These are phyloP conservation scores for Aspergillus spinulosporus DNA, from an alignment of 2,329 filamentous ascomycete genomes.

Conservation along the genomic window DNA sequence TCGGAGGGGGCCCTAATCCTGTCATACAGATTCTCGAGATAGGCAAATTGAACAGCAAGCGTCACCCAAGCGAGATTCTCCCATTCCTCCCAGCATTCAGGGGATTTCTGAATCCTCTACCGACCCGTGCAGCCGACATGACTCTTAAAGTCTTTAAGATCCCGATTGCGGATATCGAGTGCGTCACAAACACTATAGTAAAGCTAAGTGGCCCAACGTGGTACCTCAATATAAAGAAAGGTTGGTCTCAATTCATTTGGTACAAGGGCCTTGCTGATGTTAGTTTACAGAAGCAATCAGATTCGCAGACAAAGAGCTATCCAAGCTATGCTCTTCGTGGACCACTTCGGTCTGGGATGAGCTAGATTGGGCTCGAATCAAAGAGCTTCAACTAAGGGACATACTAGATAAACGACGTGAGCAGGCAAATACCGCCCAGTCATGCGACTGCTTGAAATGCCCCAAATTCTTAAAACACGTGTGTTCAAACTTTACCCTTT, in stretches of 20 bases:
- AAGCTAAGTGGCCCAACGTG: slow-evolving; percentile 52
- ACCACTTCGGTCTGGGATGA: slow-evolving; percentile 75
- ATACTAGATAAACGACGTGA: slow-evolving; percentile 70
- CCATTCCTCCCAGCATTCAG: slow-evolving; percentile 77
- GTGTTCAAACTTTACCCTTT: slow-evolving; percentile 42
- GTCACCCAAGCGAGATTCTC: slow-evolving; percentile 80
- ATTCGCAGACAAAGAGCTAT: slow-evolving; percentile 67
- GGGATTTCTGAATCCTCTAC: slow-evolving; percentile 65
- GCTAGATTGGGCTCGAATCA: slow-evolving; percentile 76
- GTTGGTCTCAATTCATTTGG: slow-evolving; percentile 28
- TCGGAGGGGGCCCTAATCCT: slow-evolving; percentile 65
- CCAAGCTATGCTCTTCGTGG: slow-evolving; percentile 72
- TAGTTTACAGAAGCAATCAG: slow-evolving; percentile 51
- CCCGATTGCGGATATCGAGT: slow-evolving; percentile 76
- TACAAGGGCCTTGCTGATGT: slow-evolving; percentile 13
- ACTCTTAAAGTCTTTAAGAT: slow-evolving; percentile 68
- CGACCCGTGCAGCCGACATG: slow-evolving; percentile 67
- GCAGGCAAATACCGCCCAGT: slow-evolving; percentile 63
- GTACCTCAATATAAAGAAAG: slow-evolving; percentile 53
- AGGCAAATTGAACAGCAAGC: slow-evolving; percentile 64
- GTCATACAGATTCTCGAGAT: slow-evolving; percentile 79
- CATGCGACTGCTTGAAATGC: slow-evolving; percentile 68
- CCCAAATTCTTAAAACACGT: slow-evolving; percentile 83
- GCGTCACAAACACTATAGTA: slow-evolving; percentile 69
- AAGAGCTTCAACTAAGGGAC: slow-evolving; percentile 78